Conservation (phyloP, 257 asterid genomes). For the Avicennia marina region DNA sequence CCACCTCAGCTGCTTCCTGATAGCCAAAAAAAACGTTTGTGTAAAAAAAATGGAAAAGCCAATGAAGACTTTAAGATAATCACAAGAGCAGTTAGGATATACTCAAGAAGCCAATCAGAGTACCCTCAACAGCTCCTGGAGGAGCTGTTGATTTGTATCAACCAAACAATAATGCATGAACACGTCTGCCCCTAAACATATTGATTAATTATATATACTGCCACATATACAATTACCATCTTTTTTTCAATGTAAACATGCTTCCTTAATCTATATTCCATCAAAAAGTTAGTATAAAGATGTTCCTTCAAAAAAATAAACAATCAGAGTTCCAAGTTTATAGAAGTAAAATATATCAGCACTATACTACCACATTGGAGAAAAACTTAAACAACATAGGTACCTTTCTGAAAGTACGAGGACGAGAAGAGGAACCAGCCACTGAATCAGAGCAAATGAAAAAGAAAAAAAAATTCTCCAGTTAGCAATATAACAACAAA, state of each 20-base stretch:
- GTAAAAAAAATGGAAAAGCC: background rate
- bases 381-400: background rate
- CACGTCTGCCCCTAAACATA: too few relatives aligned
- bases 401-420: slow-evolving; percentile 68
- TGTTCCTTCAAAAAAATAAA: too few relatives aligned
- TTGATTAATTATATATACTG: too few relatives aligned
- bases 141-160: too few relatives aligned
- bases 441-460: slow-evolving; percentile 25
- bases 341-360: background rate
- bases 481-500: too few relatives aligned
- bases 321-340: background rate
- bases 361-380: background rate
- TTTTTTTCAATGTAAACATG: background rate
- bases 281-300: background rate
- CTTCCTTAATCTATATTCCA: background rate
- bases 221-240: background rate
- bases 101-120: background rate
- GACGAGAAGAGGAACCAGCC: slow-evolving; percentile 69
- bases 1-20: slow-evolving; percentile 62
- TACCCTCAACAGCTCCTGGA: too few relatives aligned
- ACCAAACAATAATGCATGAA: too few relatives aligned
- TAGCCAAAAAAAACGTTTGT: background rate
- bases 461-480: background rate
- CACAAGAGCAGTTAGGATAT: background rate
- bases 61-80: background rate